phyloP scores from a whole-genome alignment of 176 grass and related monocot species.

The Oryza glumipatula region DNA sequence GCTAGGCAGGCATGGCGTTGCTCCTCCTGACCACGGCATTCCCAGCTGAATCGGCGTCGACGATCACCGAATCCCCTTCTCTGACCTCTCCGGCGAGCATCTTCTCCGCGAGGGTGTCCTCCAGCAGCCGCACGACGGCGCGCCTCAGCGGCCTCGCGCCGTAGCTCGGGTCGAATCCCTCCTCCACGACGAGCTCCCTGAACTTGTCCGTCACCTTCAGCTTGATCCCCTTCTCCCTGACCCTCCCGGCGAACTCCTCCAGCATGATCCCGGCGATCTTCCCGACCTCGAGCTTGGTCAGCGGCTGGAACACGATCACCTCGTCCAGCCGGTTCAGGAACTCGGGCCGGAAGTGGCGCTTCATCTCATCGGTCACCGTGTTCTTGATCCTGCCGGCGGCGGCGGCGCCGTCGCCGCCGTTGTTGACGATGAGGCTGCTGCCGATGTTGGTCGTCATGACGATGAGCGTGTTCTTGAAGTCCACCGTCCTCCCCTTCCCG shows the following conservation, averaged over 20 bases:
- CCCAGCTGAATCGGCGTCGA: slow-evolving; percentile 73
- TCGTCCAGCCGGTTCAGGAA: slow-evolving; percentile 86
- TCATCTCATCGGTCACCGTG: slow-evolving; percentile 75
- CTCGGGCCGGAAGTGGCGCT: slow-evolving; percentile 84
- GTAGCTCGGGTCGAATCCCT: slow-evolving; percentile 84
- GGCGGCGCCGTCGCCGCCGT: slow-evolving; percentile 67
- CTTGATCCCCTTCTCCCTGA: slow-evolving; percentile 71
- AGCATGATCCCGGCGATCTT: slow-evolving; percentile 86
- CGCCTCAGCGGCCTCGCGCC: slow-evolving; percentile 72
- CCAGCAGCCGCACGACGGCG: slow-evolving; percentile 79
- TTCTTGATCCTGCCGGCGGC: slow-evolving; percentile 84
- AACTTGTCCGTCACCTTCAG: slow-evolving; percentile 82
- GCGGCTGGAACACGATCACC: slow-evolving; percentile 89
- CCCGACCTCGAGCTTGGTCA: slow-evolving; percentile 79
- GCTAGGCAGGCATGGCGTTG: too few species aligned
- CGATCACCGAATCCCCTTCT: slow-evolving; percentile 75
- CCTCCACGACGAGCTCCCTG: slow-evolving; percentile 76
- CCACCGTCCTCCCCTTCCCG: slow-evolving; percentile 86
- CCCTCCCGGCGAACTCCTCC: slow-evolving; percentile 60
- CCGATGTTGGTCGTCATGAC: slow-evolving; percentile 92
- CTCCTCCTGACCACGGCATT: neutral
- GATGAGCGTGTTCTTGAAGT: slow-evolving; percentile 91
- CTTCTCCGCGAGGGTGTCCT: slow-evolving; percentile 78
- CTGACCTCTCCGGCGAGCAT: slow-evolving; percentile 64
- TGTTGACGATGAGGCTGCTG: slow-evolving; percentile 78